Conservation (phyloP, 257 asterid species). For the Solanum appendiculatum region DNA sequence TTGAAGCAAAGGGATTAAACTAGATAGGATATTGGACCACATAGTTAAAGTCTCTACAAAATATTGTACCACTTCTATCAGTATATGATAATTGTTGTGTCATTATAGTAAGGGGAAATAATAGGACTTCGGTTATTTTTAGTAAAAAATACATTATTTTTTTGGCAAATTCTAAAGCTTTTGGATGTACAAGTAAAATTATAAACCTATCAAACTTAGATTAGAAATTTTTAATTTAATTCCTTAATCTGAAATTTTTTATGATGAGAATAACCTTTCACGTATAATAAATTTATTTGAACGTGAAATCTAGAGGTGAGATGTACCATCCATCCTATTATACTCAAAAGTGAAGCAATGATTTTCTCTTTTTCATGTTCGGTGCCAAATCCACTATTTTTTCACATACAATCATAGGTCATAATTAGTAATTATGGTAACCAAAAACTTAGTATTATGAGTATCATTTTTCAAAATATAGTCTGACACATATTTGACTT, state of each 20-base stretch:
- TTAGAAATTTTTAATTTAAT: neutral
- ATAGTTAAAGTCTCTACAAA: neutral
- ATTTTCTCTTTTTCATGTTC: neutral
- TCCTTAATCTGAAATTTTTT: neutral
- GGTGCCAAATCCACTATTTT: neutral
- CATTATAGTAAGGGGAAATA: neutral
- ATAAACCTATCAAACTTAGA: neutral
- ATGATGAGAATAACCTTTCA: neutral
- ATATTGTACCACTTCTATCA: neutral
- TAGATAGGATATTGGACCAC: neutral
- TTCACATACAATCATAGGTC: neutral
- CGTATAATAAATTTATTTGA: neutral
- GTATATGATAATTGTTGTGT: neutral
- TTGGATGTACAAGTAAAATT: neutral
- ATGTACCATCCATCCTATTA: neutral
- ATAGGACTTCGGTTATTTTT: neutral
- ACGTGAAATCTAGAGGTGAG: neutral
- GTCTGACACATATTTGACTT: neutral
- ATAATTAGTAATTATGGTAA: neutral
- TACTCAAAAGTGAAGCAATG: neutral
- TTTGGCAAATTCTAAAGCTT: neutral
- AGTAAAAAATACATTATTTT: neutral
- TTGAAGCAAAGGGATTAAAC: neutral
- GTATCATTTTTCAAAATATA: neutral
- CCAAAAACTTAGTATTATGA: neutral